Evolutionary conservation across 106 monocot genomes (phyloP).

Genomic region (Acorus calamus): DNA sequence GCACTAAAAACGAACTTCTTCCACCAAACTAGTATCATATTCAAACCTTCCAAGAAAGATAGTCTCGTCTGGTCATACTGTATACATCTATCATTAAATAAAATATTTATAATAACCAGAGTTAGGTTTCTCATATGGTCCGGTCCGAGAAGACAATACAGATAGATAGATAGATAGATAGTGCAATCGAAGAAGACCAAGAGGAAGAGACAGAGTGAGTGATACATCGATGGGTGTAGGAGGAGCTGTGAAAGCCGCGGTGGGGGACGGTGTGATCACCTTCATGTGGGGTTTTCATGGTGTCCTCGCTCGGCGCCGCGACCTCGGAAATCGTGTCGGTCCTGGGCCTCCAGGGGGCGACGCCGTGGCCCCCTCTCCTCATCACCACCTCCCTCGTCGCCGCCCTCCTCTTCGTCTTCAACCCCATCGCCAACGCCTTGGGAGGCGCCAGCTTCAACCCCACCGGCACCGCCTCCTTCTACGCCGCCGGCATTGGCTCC

Average conservation of each 20-base stretch:
- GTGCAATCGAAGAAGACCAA: too few relatives aligned
- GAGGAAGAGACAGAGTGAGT: too few relatives aligned
- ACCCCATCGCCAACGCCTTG: constrained; percentile 29
- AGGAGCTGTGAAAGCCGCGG: constrained; percentile 34
- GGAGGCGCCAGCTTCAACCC: constrained; percentile 93
- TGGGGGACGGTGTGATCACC: constrained; percentile 53
- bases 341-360: constrained; percentile 18
- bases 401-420: constrained; percentile 49
- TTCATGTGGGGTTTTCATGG: constrained; percentile 81
- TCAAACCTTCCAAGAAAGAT: too few relatives aligned
- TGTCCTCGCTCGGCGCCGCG: constrained; percentile 47
- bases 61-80: too few relatives aligned
- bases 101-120: too few relatives aligned
- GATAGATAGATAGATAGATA: too few relatives aligned
- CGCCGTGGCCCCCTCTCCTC: neutral
- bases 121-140: too few relatives aligned
- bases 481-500: constrained; percentile 64
- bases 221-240: constrained; percentile 1
- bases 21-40: too few relatives aligned
- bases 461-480: constrained; percentile 64
- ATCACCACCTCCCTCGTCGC: constrained; percentile 36
- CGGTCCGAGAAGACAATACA: too few relatives aligned
- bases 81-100: too few relatives aligned
- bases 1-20: too few relatives aligned
- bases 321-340: constrained; percentile 31